Conservation (phyloP, 1,139 yeast species). For the Saccharomyces hybrid region DNA sequence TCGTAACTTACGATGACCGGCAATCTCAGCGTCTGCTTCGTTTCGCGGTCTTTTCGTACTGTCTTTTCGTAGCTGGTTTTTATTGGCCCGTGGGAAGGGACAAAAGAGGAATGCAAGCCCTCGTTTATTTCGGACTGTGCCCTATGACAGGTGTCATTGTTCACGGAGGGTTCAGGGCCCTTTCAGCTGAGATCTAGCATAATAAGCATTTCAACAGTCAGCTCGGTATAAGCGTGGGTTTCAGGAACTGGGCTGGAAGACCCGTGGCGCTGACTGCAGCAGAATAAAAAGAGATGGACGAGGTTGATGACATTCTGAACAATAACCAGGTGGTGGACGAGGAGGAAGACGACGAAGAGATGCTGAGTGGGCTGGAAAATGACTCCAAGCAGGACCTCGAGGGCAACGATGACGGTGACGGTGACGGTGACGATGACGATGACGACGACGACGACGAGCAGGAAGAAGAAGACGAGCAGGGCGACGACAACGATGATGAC, state of each 20-base stretch:
- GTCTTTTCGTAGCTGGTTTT: background rate
- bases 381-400: slow-evolving; percentile 31
- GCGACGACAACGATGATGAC: slow-evolving; percentile 17
- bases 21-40: background rate
- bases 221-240: background rate
- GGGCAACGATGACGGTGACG: slow-evolving; percentile 30
- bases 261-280: background rate
- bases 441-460: slow-evolving; percentile 27
- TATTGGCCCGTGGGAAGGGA: background rate
- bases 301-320: slow-evolving; percentile 27
- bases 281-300: slow-evolving; percentile 19
- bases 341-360: slow-evolving; percentile 29
- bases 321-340: slow-evolving; percentile 24
- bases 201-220: background rate
- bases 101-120: background rate
- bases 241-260: background rate
- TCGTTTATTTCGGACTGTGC: background rate
- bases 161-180: background rate
- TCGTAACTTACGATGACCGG: slow-evolving; percentile 1
- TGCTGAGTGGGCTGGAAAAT: slow-evolving; percentile 26
- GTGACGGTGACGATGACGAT: slow-evolving; percentile 27
- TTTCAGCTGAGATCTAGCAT: background rate
- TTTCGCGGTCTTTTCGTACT: background rate
- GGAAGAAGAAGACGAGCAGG: slow-evolving; percentile 13
- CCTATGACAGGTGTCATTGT: background rate